Evolutionary conservation across 2,329 filamentous ascomycete species (phyloP).

Genomic region (Epicoccum sorghinum): DNA sequence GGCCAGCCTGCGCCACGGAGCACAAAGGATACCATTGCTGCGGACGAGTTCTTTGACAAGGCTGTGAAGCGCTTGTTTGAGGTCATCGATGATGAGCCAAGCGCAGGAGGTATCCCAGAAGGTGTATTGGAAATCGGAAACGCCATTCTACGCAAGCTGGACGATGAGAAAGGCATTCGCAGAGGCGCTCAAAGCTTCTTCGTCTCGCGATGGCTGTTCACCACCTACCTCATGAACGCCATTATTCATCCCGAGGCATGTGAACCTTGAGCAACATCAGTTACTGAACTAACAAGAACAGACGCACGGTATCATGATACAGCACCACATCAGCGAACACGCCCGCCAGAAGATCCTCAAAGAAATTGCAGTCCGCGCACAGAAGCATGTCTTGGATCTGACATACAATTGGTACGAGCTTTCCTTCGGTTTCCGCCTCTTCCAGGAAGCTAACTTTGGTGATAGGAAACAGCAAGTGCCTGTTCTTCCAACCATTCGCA

Average conservation of each 20-base stretch:
- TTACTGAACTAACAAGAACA: slow-evolving; percentile 48
- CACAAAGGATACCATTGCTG: slow-evolving; percentile 78
- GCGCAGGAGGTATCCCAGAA: slow-evolving; percentile 82
- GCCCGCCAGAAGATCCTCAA: slow-evolving; percentile 76
- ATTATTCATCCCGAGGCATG: slow-evolving; percentile 86
- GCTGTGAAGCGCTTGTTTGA: slow-evolving; percentile 83
- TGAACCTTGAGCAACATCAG: slow-evolving; percentile 11
- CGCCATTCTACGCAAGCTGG: slow-evolving; percentile 78
- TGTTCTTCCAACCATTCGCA: slow-evolving; percentile 66
- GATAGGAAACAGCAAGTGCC: slow-evolving; percentile 64
- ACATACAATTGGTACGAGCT: slow-evolving; percentile 67
- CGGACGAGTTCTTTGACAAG: slow-evolving; percentile 86
- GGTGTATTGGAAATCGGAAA: slow-evolving; percentile 84
- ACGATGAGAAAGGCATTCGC: slow-evolving; percentile 71
- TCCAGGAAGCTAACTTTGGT: slow-evolving; percentile 30
- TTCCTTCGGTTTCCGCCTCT: slow-evolving; percentile 25
- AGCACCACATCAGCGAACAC: slow-evolving; percentile 91
- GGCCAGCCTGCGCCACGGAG: slow-evolving; percentile 75
- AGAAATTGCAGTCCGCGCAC: slow-evolving; percentile 79
- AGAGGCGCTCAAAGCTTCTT: slow-evolving; percentile 78
- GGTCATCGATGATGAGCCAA: slow-evolving; percentile 78
- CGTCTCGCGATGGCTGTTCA: slow-evolving; percentile 90
- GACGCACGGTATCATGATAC: slow-evolving; percentile 71
- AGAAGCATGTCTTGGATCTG: slow-evolving; percentile 79
- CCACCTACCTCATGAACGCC: slow-evolving; percentile 81